Evolutionary conservation across 2,329 filamentous ascomycete genomes (phyloP).

Genomic region (Stachybotrys chlorohalonatus): DNA sequence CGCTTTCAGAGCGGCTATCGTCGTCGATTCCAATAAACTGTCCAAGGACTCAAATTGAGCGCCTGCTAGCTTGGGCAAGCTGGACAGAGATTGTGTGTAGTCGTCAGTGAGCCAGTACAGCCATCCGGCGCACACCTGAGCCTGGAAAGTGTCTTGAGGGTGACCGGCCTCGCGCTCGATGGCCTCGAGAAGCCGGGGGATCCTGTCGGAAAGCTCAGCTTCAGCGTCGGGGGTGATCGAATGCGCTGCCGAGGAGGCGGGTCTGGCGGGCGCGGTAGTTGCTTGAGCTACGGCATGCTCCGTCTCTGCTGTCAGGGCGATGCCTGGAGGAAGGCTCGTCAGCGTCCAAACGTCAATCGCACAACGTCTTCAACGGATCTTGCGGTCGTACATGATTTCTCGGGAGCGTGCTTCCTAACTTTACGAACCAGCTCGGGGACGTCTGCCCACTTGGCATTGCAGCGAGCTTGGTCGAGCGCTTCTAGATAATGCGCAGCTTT

Average conservation of each 20-base stretch:
- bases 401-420: slow-evolving; percentile 85
- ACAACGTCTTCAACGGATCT: background rate
- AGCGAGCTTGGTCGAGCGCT: slow-evolving; percentile 77
- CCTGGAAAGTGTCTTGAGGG: slow-evolving; percentile 61
- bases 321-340: slow-evolving; percentile 36
- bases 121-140: slow-evolving; percentile 76
- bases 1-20: slow-evolving; percentile 70
- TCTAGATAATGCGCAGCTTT: slow-evolving; percentile 79
- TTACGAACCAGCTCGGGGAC: slow-evolving; percentile 88
- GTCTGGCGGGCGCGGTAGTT: slow-evolving; percentile 23
- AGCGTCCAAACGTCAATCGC: background rate
- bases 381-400: slow-evolving; percentile 62
- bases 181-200: slow-evolving; percentile 43
- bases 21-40: slow-evolving; percentile 63
- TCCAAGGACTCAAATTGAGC: slow-evolving; percentile 42
- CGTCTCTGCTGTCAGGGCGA: slow-evolving; percentile 59
- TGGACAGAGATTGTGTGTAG: slow-evolving; percentile 46
- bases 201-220: slow-evolving; percentile 33
- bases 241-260: slow-evolving; percentile 15
- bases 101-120: slow-evolving; percentile 72
- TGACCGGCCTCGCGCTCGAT: slow-evolving; percentile 48
- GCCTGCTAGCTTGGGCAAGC: slow-evolving; percentile 42
- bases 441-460: slow-evolving; percentile 77
- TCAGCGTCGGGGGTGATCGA: slow-evolving; percentile 31
- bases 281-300: slow-evolving; percentile 56